Evolutionary conservation across 352 stramenopile genomes (phyloP), one percentile per base, ranked within the genome.

Genomic region (Globisporangium uncinulatum): DNA sequence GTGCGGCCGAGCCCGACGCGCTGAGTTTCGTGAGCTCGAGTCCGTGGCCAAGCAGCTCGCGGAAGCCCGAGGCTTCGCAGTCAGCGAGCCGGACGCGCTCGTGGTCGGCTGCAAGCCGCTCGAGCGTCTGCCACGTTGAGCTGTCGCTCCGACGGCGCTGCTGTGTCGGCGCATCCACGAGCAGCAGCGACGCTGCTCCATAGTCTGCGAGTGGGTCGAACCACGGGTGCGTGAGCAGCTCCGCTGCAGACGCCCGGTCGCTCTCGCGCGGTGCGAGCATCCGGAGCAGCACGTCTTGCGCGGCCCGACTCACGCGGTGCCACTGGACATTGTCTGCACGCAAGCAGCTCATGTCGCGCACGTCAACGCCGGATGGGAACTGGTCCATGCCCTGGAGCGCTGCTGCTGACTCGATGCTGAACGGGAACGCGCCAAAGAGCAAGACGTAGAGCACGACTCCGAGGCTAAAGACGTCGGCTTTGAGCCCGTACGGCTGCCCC

Each of bases 301-400:
- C 83, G 34, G 76, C 45, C 0, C 60, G 61, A 20, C 68, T 88
- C 20, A 91, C 71, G 3, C 60, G 59, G 15, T 63, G 73, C 83
- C 83, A 90, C 51, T 85, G 74, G 1, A 71, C 56, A 32, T 87
- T 91, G 19, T 72, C 71, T 4, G 42, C 65, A 50, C 68, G 72
- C 19, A 93, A 59, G 43, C 83, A 93, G 55, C 80, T 89, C 83
- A 93, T 91, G 66, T 93, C 80, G 11, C 80, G 80, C 21, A 89
- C 71, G 57, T 93, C 83, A 0, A 83, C 63, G n/a, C 67, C 73
- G 31, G 70, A 65, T 0, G 78, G 68, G 46, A 91, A 89, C 17
- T 70, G 74, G 21, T 90, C 66, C 66, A 88, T 78, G 24, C 67
- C 64, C 51, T 89, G 76, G 19, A 93, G 70, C 19, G 73, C 70